phyloP scores from a whole-genome alignment of 176 grass and related monocot species.

The Cenchrus fungigraminus region DNA sequence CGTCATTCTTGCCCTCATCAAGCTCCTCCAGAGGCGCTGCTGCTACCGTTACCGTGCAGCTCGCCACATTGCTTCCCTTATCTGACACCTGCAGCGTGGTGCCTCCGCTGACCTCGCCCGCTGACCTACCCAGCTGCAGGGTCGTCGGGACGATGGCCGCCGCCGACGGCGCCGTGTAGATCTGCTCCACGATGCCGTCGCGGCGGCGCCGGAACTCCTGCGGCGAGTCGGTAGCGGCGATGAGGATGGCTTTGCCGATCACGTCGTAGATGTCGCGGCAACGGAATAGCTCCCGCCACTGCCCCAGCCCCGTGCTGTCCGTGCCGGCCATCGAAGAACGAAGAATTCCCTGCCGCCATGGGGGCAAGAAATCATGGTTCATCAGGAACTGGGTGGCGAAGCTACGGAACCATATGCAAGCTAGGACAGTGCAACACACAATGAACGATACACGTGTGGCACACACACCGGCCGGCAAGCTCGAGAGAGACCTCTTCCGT shows the following conservation, averaged over 20 bases:
- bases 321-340: not conserved
- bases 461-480: no score
- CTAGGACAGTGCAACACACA: no score
- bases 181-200: constrained; percentile 46
- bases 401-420: not conserved
- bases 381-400: not conserved
- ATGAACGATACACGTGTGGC: no score
- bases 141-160: not conserved
- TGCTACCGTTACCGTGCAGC: not conserved
- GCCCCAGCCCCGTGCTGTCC: constrained; percentile 11
- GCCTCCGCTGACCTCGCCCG: constrained; percentile 34
- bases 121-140: not conserved
- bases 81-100: constrained; percentile 1
- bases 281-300: constrained; percentile 54
- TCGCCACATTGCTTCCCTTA: constrained; percentile 43
- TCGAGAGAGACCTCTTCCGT: not conserved
- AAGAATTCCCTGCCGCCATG: not conserved
- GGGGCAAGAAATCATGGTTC: not conserved
- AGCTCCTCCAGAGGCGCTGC: not conserved
- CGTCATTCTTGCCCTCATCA: not conserved
- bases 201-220: constrained; percentile 51
- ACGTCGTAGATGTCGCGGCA: constrained; percentile 53
- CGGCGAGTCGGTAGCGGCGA: constrained; percentile 51
- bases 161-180: constrained; percentile 27
- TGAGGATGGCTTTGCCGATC: constrained; percentile 57